Evolutionary conservation across 352 stramenopile species (phyloP), one percentile per base, ranked within the genome.

Genomic region (Phytophthora megakarya): DNA sequence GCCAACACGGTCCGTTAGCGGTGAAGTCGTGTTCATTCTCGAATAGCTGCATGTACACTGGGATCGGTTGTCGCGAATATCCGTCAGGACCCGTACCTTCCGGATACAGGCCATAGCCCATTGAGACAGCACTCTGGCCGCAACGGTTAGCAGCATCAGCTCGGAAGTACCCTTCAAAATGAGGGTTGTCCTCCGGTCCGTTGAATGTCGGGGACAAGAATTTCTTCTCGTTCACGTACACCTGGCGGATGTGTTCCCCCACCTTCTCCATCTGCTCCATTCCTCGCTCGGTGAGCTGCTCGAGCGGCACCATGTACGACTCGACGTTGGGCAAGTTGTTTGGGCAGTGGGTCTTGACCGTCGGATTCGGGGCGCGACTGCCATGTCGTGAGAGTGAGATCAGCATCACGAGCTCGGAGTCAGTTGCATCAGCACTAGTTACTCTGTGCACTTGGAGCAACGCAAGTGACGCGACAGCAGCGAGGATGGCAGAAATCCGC

Each of bases 11-110:
- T 5, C 72, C 78, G 45, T 86, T 88, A 5, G 84, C 84, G 1
- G 81, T 89, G 55, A 92, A 92, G 52, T 92, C 84, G 56, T 88
- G 81, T 38, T 92, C 84, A 46, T 85, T 92, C 78, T 92, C 76
- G n/a, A 63, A 76, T 0, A 92, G 58, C 54, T 92, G 84, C 84
- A 92, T 92, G 70, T 78, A 92, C 30, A 92, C 72, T 0, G 84
- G 80, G 44, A 92, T 89, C 1, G 81, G 81, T 60, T 92, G 84
- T 43, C 76, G 78, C 6, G 54, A 39, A 51, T 86, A 90, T 0
- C 80, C 84, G 2, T 78, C 73, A 0, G 80, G 81, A 0, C 84
- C 80, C 0, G 80, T 90, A 22, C 81, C 81, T 13, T 90, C 77
- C 0, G 84, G 84, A 48, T 92, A 92, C 9, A 92, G 58, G 12